Evolutionary conservation across 139 green algal species (phyloP).

Genomic region (Chlamydomonas sphaeroides): DNA sequence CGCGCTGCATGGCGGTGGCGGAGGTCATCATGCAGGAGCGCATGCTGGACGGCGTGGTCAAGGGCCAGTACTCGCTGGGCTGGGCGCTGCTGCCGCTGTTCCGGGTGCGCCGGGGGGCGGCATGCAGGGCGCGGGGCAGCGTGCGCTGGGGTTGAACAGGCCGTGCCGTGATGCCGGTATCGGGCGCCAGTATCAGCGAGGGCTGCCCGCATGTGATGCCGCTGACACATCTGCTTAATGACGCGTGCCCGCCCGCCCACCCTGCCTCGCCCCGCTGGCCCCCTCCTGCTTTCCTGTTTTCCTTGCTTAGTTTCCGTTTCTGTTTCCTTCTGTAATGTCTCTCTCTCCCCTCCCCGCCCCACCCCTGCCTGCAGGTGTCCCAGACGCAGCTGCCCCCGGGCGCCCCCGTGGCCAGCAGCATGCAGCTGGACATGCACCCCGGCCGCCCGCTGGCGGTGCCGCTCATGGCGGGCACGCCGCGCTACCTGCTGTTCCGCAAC

Average conservation of each 20-base stretch:
- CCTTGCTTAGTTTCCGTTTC: too few relatives aligned
- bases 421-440: constrained; percentile 29
- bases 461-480: constrained; percentile 67
- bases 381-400: constrained; percentile 20
- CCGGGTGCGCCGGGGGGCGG: constrained; percentile 13
- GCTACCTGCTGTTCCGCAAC: constrained; percentile 71
- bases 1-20: constrained; percentile 65
- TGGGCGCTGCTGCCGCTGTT: constrained; percentile 73
- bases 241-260: too few relatives aligned
- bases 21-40: constrained; percentile 72
- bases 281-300: too few relatives aligned
- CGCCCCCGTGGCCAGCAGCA: background rate
- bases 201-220: too few relatives aligned
- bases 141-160: too few relatives aligned
- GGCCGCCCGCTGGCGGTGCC: constrained; percentile 52
- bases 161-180: too few relatives aligned
- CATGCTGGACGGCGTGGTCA: constrained; percentile 57
- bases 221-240: too few relatives aligned
- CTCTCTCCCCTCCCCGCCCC: too few relatives aligned
- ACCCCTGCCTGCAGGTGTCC: constrained; percentile 27
- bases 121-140: too few relatives aligned
- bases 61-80: constrained; percentile 62
- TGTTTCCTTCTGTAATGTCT: too few relatives aligned
- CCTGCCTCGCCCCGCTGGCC: too few relatives aligned
- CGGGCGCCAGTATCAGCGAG: too few relatives aligned